These are phyloP conservation scores for Aspergillus novoparasiticus DNA, from an alignment of 2,329 filamentous ascomycete genomes.

Conservation along the genomic window DNA sequence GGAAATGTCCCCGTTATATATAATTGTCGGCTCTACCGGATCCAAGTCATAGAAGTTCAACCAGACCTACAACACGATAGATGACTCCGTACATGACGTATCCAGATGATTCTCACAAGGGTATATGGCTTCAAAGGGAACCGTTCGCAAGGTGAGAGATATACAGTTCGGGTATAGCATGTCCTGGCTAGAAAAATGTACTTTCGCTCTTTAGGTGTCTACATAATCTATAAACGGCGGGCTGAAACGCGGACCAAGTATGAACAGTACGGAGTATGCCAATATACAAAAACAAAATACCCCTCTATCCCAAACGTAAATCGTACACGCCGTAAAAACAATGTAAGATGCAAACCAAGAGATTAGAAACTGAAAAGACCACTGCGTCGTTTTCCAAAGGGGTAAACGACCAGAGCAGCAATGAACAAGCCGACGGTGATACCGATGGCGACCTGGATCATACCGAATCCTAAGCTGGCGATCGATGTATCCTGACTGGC, in stretches of 20 bases:
- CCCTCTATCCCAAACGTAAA: neutral
- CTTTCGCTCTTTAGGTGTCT: neutral
- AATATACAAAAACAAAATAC: neutral
- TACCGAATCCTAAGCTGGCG: conserved; percentile 41
- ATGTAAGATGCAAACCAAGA: neutral
- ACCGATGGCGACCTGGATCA: conserved; percentile 45
- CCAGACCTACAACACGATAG: no score
- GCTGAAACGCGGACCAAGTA: neutral
- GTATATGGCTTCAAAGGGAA: no score
- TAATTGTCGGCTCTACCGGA: no score
- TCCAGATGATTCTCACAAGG: no score
- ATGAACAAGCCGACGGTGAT: conserved; percentile 45
- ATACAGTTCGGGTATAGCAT: no score
- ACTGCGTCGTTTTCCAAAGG: conserved; percentile 42
- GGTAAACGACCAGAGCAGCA: conserved; percentile 43
- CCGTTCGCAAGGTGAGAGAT: no score
- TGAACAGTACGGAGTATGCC: neutral
- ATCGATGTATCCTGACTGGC: conserved; percentile 23
- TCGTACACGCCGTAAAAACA: neutral
- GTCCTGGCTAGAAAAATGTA: neutral
- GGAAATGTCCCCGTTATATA: no score
- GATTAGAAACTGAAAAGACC: conserved; percentile 41
- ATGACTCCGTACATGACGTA: no score
- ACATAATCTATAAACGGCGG: neutral
- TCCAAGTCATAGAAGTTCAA: no score